Base-by-base conservation (phyloP, 352 stramenopile species). In the Phytophthora rubi region DNA sequence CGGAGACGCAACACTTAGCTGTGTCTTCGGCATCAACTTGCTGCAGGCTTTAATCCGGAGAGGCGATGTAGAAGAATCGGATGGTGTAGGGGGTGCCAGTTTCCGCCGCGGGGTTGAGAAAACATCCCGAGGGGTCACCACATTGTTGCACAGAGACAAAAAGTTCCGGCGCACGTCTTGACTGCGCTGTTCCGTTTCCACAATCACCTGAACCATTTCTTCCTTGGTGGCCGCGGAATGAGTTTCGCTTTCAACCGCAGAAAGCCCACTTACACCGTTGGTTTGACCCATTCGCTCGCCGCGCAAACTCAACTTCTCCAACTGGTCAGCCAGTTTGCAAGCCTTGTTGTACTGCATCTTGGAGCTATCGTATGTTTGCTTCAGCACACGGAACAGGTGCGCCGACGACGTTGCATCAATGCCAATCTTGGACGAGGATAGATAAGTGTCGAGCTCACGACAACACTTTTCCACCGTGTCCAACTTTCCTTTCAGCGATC, bases 291-390 rank as follows among this genome's bases (percentile, higher is more conserved):
- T 59, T 13, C 21, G 65, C 28, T 86, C 71, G 15, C 66, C 71
- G 56, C 64, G 63, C 58, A 92, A 37, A 58, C 62, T 90, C 48
- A 92, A 35, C 8, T 79, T 81, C 30, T 89, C 80, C 35, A 92
- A 54, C 26, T 86, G 61, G 37, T 89, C 73, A 54, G 83, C 71
- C 13, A 92, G 48, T 7, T 79, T 68, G 37, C 73, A 90, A 15
- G 82, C 83, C 15, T 74, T 79, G 70, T 92, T 90, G 63, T 92
- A 92, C 68, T 92, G 81, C 47, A 84, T 61, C 73, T 92, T 92
- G 15, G 85, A 91, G 33, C 73, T 90, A 59, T 92, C 83, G 53
- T 91, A 92, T 39, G 85, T 92, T 37, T 91, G 81, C 60, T 91
- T 91, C 28, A 92, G 62, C 30, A 90, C 80, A 55, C 81, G 80